A percentile compares a stretch with the other conserved stretches of the same genome.
Conservation (phyloP, 179 eudicot genomes). For the Amaranthus tricolor region DNA sequence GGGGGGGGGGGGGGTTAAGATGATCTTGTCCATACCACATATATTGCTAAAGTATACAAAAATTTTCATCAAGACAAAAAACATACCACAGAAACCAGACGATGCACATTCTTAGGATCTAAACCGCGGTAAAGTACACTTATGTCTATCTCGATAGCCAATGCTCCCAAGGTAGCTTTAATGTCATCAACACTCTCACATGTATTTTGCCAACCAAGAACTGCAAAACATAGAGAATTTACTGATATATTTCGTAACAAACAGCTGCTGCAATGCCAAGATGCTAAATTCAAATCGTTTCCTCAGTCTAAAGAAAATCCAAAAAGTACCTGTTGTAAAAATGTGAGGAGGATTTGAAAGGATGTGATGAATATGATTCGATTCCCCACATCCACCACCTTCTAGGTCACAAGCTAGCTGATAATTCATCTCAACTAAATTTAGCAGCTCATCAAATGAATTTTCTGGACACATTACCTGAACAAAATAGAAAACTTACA, state of each 20-base stretch:
- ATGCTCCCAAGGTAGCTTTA: conserved; percentile 62
- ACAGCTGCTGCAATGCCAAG: not conserved
- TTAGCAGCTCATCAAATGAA: conserved; percentile 75
- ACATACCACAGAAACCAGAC: conserved; percentile 91
- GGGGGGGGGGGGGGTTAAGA: too few species aligned
- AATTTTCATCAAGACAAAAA: not conserved
- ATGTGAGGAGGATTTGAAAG: conserved; percentile 76
- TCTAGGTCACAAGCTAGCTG: conserved; percentile 86
- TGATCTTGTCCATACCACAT: not conserved
- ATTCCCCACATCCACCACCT: conserved; percentile 83
- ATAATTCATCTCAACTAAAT: conserved; percentile 81
- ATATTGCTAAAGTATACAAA: not conserved
- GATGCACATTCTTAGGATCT: conserved; percentile 64
- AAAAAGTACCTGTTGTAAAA: conserved; percentile 65
- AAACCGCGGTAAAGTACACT: conserved; percentile 83
- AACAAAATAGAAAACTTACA: conserved; percentile 10
- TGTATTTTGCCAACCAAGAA: conserved; percentile 92
- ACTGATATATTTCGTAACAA: not conserved
- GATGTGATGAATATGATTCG: conserved; percentile 76
- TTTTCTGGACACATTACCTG: conserved; percentile 62
- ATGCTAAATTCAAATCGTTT: not conserved
- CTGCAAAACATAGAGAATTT: conserved; percentile 39
- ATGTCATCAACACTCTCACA: conserved; percentile 80
- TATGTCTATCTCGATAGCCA: conserved; percentile 73
- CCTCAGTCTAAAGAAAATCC: not conserved